Base-by-base conservation (phyloP, 352 stramenopile species). In the Phytopythium mirpurense region DNA sequence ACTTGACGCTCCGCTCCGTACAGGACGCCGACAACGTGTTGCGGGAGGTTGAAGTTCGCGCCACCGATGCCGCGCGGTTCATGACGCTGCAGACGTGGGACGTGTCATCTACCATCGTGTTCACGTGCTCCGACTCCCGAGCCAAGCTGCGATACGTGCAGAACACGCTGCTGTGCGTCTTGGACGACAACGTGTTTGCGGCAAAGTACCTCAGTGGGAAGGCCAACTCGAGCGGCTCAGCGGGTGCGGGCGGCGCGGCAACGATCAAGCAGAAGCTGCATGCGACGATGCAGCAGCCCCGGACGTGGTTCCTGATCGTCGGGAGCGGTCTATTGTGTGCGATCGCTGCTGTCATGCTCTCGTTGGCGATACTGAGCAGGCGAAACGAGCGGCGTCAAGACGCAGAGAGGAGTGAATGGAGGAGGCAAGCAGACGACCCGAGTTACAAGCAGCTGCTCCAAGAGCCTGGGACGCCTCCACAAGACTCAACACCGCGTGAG, bases 91-190 rank as follows among this genome's bases (percentile, higher is more conserved):
- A 70, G n/a, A 58, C 55, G 16, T 78, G 70, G 19, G 73, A 63
- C 27, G 57, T 71, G 2, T 73, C 65, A 1, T 59, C 50, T 23
- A 68, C 56, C n/a, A 70, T 57, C 37, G 67, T 36, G 19, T 47
- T 66, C 2, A 19, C 51, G 16, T 80, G 70, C 46, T 73, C 67
- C 21, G 68, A 78, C 51, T 62, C 51, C 18, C 31, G 44, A 12
- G 70, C 70, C 3, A 50, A 65, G n/a, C 59, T 50, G n/a, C 56
- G 51, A 14, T 73, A 69, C 34, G 59, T 80, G 34, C 49, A 67
- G 21, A 46, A 75, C 41, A 78, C 70, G 8, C 43, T 80, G 62
- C 49, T 80, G 3, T 80, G 68, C 36, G 65, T 78, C 26, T 48
- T 80, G 26, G 3, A 60, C 18, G 65, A 80, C 50, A 58, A 71